Conservation (phyloP, 306 rosid genomes). For the Sindora glabra region DNA sequence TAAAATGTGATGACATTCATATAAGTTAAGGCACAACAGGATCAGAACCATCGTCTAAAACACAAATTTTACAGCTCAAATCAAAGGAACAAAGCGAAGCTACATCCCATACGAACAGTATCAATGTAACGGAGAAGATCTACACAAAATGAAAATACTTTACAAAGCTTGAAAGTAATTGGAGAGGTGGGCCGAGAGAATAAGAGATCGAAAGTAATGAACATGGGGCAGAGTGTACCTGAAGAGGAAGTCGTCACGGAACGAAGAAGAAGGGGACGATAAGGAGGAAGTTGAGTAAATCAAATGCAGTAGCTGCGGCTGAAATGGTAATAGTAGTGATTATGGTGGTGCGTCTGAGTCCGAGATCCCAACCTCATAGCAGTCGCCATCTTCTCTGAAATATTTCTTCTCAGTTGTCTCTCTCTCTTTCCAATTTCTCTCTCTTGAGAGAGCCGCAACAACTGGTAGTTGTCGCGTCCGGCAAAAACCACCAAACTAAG, state of each 20-base stretch:
- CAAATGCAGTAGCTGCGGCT: constrained; percentile 39
- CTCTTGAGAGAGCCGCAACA: constrained; percentile 70
- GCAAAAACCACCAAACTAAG: constrained; percentile 78
- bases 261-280: no score
- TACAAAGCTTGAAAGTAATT: not conserved
- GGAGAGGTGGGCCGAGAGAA: no score
- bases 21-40: not conserved
- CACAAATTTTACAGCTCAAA: not conserved
- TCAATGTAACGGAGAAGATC: constrained; percentile 49
- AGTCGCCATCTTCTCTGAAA: constrained; percentile 29
- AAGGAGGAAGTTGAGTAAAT: no score
- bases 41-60: not conserved
- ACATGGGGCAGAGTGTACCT: no score
- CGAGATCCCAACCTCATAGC: constrained; percentile 61
- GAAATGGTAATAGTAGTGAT: constrained; percentile 25
- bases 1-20: no score
- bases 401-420: no score
- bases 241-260: constrained; percentile 15
- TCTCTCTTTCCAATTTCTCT: constrained; percentile 39
- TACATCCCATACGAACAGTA: constrained; percentile 28
- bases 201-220: no score
- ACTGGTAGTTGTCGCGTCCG: constrained; percentile 86
- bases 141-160: not conserved
- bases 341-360: no score
- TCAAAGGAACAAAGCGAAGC: no score